Base-by-base conservation (phyloP, 345 rosid species). In the Aquilaria yunnanensis region DNA sequence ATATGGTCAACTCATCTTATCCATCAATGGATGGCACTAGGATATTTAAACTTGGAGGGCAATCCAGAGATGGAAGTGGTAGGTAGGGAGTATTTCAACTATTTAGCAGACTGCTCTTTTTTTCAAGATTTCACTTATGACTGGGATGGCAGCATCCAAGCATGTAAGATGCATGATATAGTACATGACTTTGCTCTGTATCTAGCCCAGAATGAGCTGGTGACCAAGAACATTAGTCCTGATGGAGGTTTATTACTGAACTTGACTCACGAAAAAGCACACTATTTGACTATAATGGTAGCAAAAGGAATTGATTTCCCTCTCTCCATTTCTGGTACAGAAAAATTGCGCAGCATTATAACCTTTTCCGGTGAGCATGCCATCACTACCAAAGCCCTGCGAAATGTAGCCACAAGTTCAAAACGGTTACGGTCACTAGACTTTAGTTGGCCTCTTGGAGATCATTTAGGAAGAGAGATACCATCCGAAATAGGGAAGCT, bases 101-200 rank as follows among this genome's bases (percentile, higher is more conserved):
- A 2, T 16, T 55, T 55, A 12, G 58, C 43, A 55, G 6, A 3
- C 14, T 43, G 14, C 33, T 55, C 43, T 1, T 55, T 54, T 12
- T 55, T 55, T 5, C 58, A 55, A 32, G 41, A 32, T 55, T 55
- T 55, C 14, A 1, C 12, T 5, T 12, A 32, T 2, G 43, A 31
- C 14, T 1, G 8, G 0, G 56, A 34, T 3, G 37, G 32, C 23
- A 56, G n/a, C 12, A 10, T 14, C 51, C 3, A 10, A 8, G 54
- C 50, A 62, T 62, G 31, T 56, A 51, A 62, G 51, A 62, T 62
- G 56, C 65, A 62, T 34, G 65, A 51, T 16, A 0, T 62, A 10
- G 14, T 62, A 14, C 65, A 51, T 62, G 65, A 62, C 51, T 62
- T 62, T 51, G 14, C 43, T 62, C 65, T 32, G 23, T 48, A 46